Conservation (phyloP, 2,329 filamentous ascomycete species). For the Sporothrix humicola region DNA sequence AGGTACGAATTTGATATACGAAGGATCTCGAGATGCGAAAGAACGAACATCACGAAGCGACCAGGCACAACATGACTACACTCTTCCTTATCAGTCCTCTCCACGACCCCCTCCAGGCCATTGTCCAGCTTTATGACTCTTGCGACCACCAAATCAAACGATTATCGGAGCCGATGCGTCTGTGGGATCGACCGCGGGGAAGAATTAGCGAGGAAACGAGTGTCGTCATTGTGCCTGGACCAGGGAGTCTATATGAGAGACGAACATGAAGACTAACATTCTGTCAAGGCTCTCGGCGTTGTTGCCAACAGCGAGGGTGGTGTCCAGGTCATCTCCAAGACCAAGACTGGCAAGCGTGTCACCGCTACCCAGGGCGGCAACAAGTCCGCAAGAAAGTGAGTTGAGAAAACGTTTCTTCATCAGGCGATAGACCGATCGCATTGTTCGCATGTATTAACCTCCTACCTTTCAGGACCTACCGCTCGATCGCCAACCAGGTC, state of each 20-base stretch:
- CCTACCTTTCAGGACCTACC: constrained; percentile 72
- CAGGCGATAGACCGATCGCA: not conserved
- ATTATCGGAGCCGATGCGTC: not conserved
- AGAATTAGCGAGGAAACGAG: not conserved
- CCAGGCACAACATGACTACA: not conserved
- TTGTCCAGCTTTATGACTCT: not conserved
- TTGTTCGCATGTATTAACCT: constrained; percentile 11
- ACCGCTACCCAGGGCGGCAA: constrained; percentile 72
- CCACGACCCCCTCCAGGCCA: not conserved
- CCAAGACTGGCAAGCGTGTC: constrained; percentile 66
- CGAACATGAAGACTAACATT: constrained; percentile 21
- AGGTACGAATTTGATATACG: constrained; percentile 63
- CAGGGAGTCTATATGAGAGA: not conserved
- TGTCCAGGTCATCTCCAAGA: constrained; percentile 85
- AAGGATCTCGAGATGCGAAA: not conserved
- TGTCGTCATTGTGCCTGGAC: not conserved
- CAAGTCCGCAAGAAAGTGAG: constrained; percentile 77
- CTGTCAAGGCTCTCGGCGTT: constrained; percentile 77
- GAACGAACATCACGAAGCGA: not conserved
- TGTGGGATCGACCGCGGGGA: not conserved
- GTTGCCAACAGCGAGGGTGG: constrained; percentile 76
- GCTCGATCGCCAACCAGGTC: constrained; percentile 79
- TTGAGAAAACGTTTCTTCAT: not conserved
- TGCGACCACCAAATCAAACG: not conserved
- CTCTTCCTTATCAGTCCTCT: not conserved